A percentile compares a stretch with the other conserved stretches of the same genome.
Conservation (phyloP, 78 protist genomes). For the Dictyostelium firmibasis region DNA sequence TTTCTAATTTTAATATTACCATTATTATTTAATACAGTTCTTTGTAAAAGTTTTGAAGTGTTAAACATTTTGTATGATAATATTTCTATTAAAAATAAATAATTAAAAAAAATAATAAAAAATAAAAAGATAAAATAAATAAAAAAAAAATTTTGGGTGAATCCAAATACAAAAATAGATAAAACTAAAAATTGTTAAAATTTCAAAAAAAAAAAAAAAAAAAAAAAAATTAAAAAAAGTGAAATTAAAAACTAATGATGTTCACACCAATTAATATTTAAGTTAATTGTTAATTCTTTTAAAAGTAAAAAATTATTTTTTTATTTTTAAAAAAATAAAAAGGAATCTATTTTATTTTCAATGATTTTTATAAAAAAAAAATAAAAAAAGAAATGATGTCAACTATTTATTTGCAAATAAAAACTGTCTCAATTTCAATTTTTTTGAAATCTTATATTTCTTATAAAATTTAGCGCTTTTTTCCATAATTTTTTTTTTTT, state of each 20-base stretch:
- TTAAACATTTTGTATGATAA: background rate
- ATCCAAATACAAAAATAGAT: background rate
- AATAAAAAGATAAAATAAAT: background rate
- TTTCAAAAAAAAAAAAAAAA: background rate
- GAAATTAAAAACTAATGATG: background rate
- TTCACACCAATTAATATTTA: background rate
- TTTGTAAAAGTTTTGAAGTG: background rate
- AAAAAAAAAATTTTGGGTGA: background rate
- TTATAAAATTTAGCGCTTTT: background rate
- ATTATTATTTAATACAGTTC: background rate
- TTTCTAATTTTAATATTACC: background rate
- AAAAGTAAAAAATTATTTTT: no score
- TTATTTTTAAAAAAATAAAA: background rate
- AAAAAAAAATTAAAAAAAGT: background rate
- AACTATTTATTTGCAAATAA: no score
- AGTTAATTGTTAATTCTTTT: background rate
- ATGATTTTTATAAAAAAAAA: no score
- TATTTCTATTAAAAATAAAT: no score
- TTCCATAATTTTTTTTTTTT: no score
- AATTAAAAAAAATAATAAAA: background rate
- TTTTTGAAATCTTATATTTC: background rate
- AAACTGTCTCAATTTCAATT: no score
- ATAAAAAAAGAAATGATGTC: no score
- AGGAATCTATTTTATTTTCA: no score
- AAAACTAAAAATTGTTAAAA: background rate